phyloP scores from a whole-genome alignment of 768 basidiomycete species.

The Galerina sulciceps region DNA sequence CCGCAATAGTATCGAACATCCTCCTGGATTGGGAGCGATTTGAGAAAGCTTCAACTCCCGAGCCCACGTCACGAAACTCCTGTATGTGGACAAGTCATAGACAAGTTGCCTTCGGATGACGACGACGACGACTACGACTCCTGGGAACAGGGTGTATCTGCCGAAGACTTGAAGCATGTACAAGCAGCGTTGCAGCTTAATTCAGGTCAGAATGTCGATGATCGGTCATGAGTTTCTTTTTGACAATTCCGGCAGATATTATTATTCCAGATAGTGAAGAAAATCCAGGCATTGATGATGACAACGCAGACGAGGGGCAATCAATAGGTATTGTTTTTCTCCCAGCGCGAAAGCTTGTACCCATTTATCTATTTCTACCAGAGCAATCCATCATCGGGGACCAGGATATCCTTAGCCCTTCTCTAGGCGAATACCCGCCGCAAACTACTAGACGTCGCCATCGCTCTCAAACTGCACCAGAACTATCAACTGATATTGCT shows the following conservation, averaged over 20 bases:
- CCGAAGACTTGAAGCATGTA: conserved; percentile 23
- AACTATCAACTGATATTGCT: conserved; percentile 2
- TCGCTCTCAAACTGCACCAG: conserved; percentile 27
- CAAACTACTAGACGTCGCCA: conserved; percentile 18
- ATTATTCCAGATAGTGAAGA: conserved; percentile 14
- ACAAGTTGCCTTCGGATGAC: neutral
- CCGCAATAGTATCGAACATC: conserved; percentile 1
- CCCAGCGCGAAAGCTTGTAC: neutral
- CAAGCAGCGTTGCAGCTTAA: conserved; percentile 6
- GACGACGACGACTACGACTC: conserved; percentile 26
- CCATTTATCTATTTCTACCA: neutral
- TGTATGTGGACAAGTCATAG: neutral
- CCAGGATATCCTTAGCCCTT: conserved; percentile 18
- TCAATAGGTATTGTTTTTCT: neutral
- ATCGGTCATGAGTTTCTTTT: neutral
- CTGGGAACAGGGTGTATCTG: conserved; percentile 32
- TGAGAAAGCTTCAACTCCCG: neutral
- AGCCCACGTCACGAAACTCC: neutral
- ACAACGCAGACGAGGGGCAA: neutral
- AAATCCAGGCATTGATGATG: neutral
- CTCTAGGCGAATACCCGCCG: conserved; percentile 12
- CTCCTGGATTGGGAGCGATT: conserved; percentile 12
- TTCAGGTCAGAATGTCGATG: conserved; percentile 8
- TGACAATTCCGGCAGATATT: conserved; percentile 2
- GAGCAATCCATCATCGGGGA: conserved; percentile 10